Evolutionary conservation across 2,329 filamentous ascomycete species (phyloP), one percentile per base, ranked within the genome.

Genomic region (Emmonsia crescens): DNA sequence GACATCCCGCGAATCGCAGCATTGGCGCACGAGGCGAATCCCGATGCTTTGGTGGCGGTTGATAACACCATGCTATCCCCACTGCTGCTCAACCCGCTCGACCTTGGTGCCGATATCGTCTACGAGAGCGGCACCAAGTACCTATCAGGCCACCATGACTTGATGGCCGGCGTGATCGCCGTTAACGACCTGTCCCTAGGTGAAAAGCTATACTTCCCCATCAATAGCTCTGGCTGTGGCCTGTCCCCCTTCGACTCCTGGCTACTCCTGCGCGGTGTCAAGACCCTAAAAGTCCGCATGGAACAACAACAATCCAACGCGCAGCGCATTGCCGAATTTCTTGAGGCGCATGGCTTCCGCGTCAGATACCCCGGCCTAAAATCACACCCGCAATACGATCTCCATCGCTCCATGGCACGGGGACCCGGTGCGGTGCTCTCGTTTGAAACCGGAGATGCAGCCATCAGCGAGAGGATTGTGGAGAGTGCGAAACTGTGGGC

Each of bases 11-110:
- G 85, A 27, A 95, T 99, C 68, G 85, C 94, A 16, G 80, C 82
- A 46, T 78, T 87, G 24, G 84, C 89, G 0, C 94, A 97, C 74
- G 85, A 87, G 44, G 84, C 83, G 57, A 96, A 94, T 74, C 80
- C 87, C 8, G 84, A 84, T 64, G 89, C 90, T 31, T 79, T 97
- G 48, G 91, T 99, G 19, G 86, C 92, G 1, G 94, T 97, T 31
- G 94, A 99, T 77, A 99, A 99, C 79, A 99, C 94, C 62, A 99
- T 99, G 94, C 86, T 99, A 67, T 96, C 92, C 1, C 94, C 94
- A 12, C 87, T 96, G 80, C 85, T 99, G 8, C 87, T 87, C 71
- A 97, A 96, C 77, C 94, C 94, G 5, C 84, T 99, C 21, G 93
- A 97, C 64, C 82, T 97, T 33, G 94, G 95, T 62, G 92, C 93